Base-by-base conservation (phyloP, 2,329 filamentous ascomycete genomes). In the Penicillium janthinellum region DNA sequence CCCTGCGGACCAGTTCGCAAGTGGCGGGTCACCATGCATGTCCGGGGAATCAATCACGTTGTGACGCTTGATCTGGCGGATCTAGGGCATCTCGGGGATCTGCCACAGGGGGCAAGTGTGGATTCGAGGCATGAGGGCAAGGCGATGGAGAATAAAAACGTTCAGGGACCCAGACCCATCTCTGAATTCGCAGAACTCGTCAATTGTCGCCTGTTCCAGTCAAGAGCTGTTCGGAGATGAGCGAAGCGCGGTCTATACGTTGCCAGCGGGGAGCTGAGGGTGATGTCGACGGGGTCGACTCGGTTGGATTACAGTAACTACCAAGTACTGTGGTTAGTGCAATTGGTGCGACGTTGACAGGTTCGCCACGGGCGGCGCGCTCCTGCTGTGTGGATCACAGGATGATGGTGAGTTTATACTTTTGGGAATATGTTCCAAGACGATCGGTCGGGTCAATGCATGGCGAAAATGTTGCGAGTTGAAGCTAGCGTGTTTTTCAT, bases 21-120 rank as follows among this genome's bases (percentile, higher is more conserved):
- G 65, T 71, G 66, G 70, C 64, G 70, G 65, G 67, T 67, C 68
- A 63, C 50, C 52, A 66, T 71, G 68, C 70, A 68, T 67, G 61
- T 61, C 52, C 56, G 59, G 67, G 62, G 62, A 59, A 66, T 67
- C 66, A 66, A 69, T 67, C 64, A 67, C 67, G 66, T 63, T 56
- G 52, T 61, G 58, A 39, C 54, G 34, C 41, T 20, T 17, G 31
- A 47, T 35, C 15, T 47, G 4, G 22, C 15, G 34, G 35, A 37
- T 52, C 34, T 50, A 17, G 25, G n/a, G 3, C 15, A 50, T 35
- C 31, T 22, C 47, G 47, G 47, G 47, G 28, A 49, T 28, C 42
- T 45, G 3, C 15, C 7, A 41, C n/a, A 17, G 28, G 44, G 44
- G 44, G 22, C 44, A 12, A 22, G 44, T 5, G 44, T 47, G 44